Evolutionary conservation across 495 filamentous ascomycete genomes (phyloP).

Genomic region (Aspergillus hancockii): DNA sequence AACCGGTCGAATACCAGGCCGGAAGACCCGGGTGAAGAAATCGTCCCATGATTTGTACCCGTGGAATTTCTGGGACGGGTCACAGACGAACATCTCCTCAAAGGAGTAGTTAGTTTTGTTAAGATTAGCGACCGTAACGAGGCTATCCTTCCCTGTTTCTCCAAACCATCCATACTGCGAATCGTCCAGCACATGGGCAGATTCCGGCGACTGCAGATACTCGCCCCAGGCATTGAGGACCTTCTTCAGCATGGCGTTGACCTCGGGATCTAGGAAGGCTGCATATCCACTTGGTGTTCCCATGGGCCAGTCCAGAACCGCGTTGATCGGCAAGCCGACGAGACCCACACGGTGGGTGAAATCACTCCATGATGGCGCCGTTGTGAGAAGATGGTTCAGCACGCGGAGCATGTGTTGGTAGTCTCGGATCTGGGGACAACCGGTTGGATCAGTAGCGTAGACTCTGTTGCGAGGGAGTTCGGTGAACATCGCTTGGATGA

Average conservation of each 20-base stretch:
- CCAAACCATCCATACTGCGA: constrained; percentile 64
- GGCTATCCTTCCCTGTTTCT: constrained; percentile 28
- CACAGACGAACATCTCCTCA: constrained; percentile 24
- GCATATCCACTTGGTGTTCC: constrained; percentile 66
- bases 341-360: constrained; percentile 54
- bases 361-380: constrained; percentile 62
- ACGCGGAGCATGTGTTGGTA: constrained; percentile 65
- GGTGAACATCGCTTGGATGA: constrained; percentile 59
- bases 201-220: constrained; percentile 57
- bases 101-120: constrained; percentile 6
- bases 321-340: constrained; percentile 67
- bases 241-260: constrained; percentile 69
- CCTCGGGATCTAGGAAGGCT: constrained; percentile 64
- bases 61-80: constrained; percentile 29
- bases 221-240: constrained; percentile 68
- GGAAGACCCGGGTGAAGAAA: constrained; percentile 70
- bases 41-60: constrained; percentile 73
- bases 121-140: constrained; percentile 34
- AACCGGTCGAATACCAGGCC: constrained; percentile 56
- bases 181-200: constrained; percentile 55
- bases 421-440: constrained; percentile 59
- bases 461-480: constrained; percentile 58
- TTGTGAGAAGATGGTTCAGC: constrained; percentile 63
- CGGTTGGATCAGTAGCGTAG: constrained; percentile 63
- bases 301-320: constrained; percentile 74